These are phyloP conservation scores for Colletotrichum higginsianum DNA, from an alignment of 2,329 filamentous ascomycete species.

Conservation along the genomic window DNA sequence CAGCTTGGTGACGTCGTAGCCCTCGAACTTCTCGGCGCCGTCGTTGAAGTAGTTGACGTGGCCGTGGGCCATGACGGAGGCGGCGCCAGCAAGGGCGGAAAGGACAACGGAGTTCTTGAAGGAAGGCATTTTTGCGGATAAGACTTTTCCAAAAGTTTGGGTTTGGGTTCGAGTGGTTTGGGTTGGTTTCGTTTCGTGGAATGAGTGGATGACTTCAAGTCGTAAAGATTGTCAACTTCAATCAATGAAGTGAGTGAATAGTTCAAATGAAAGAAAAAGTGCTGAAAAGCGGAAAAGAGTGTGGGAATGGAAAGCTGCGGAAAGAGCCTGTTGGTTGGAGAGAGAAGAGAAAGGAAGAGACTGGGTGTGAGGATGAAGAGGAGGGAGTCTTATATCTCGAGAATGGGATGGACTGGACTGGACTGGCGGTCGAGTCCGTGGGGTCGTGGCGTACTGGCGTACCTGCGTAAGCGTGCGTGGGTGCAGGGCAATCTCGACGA, in stretches of 20 bases:
- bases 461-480: slow-evolving; percentile 23
- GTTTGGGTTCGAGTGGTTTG: background rate
- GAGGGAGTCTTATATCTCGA: slow-evolving; percentile 40
- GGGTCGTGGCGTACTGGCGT: slow-evolving; percentile 21
- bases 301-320: slow-evolving; percentile 40
- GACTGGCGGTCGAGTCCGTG: slow-evolving; percentile 2
- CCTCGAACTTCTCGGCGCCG: slow-evolving; percentile 50
- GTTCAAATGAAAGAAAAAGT: slow-evolving; percentile 39
- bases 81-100: slow-evolving; percentile 45
- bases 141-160: slow-evolving; percentile 31
- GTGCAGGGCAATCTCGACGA: slow-evolving; percentile 35
- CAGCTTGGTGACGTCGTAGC: slow-evolving; percentile 47
- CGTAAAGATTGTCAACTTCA: slow-evolving; percentile 40
- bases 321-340: slow-evolving; percentile 36
- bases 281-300: slow-evolving; percentile 40
- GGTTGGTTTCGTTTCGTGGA: slow-evolving; percentile 15
- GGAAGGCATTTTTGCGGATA: slow-evolving; percentile 45
- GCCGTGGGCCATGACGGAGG: slow-evolving; percentile 49
- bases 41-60: slow-evolving; percentile 50
- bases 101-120: slow-evolving; percentile 44
- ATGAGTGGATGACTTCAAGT: slow-evolving; percentile 39
- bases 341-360: background rate
- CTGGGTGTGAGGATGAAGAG: slow-evolving; percentile 1
- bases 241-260: slow-evolving; percentile 42
- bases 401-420: slow-evolving; percentile 12